These are phyloP conservation scores for Phytophthora fragariae DNA, from an alignment of 352 stramenopile species.

Conservation along the genomic window DNA sequence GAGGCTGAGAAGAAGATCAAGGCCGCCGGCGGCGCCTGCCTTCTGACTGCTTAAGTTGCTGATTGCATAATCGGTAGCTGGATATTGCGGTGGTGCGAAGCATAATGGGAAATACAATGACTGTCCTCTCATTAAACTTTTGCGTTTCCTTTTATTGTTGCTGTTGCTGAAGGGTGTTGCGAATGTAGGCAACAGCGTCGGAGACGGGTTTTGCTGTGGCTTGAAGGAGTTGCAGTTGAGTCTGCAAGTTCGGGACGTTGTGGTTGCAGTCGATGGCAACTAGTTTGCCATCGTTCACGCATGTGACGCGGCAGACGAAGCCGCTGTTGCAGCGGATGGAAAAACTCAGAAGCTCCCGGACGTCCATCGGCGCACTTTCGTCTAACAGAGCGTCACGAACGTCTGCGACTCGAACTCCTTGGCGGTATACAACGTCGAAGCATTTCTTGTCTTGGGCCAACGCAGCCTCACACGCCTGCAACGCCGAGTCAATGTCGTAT, in stretches of 20 bases:
- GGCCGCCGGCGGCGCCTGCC: conserved; percentile 97
- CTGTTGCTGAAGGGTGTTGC: neutral
- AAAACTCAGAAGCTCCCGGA: conserved; percentile 60
- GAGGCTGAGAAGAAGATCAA: conserved; percentile 99
- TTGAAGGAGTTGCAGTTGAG: conserved; percentile 21
- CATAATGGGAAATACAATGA: conserved; percentile 83
- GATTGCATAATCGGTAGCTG: conserved; percentile 24
- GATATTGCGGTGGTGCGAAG: conserved; percentile 76
- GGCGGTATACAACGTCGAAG: conserved; percentile 59
- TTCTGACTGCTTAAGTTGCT: conserved; percentile 96
- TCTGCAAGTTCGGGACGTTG: conserved; percentile 39
- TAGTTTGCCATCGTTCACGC: conserved; percentile 10
- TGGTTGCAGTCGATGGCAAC: conserved; percentile 38
- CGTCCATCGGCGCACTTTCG: neutral
- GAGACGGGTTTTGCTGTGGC: neutral
- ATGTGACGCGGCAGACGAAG: conserved; percentile 48
- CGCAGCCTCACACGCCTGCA: conserved; percentile 16
- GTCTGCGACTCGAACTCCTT: conserved; percentile 37
- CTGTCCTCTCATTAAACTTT: conserved; percentile 34
- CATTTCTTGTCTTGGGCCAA: conserved; percentile 40
- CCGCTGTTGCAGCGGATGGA: conserved; percentile 45
- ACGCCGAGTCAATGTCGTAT: conserved; percentile 12
- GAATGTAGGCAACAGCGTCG: conserved; percentile 22
- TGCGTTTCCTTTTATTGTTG: neutral
- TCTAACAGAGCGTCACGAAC: conserved; percentile 45